These are phyloP conservation scores for Amoebophrya sp. DNA, from an alignment of 169 alveolate genomes.

Conservation along the genomic window DNA sequence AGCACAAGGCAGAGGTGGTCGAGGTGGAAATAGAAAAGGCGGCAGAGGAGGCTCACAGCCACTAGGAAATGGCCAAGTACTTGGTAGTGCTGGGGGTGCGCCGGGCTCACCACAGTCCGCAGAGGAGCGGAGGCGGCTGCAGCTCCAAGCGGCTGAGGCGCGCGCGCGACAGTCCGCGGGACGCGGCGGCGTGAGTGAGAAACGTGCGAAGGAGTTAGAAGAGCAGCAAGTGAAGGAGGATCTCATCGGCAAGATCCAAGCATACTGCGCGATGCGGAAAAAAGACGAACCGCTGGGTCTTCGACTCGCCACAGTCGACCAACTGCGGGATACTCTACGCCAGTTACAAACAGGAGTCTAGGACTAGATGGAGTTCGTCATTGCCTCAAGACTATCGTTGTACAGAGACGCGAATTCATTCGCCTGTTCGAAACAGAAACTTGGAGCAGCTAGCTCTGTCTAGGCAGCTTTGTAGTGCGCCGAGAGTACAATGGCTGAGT, in stretches of 20 bases:
- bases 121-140: not conserved
- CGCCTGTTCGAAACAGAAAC: too few species aligned
- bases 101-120: too few species aligned
- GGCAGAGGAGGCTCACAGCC: too few species aligned
- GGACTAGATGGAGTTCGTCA: not conserved
- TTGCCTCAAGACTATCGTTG: too few species aligned
- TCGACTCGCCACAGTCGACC: not conserved
- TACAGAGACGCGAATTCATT: too few species aligned
- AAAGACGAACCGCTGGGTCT: not conserved
- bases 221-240: not conserved
- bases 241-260: not conserved
- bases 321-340: not conserved
- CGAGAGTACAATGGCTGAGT: too few species aligned
- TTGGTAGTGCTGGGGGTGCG: not conserved
- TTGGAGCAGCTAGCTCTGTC: too few species aligned
- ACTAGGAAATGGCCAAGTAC: not conserved
- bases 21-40: too few species aligned
- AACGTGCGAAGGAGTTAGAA: not conserved
- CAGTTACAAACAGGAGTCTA: not conserved
- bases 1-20: too few species aligned
- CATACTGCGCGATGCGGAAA: not conserved
- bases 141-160: not conserved
- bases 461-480: too few species aligned
- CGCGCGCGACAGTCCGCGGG: not conserved
- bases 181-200: not conserved